Percentiles rank a stretch among this genome's conserved stretches.
Conservation (phyloP, 306 rosid species). For the Citrullus mucosospermus region DNA sequence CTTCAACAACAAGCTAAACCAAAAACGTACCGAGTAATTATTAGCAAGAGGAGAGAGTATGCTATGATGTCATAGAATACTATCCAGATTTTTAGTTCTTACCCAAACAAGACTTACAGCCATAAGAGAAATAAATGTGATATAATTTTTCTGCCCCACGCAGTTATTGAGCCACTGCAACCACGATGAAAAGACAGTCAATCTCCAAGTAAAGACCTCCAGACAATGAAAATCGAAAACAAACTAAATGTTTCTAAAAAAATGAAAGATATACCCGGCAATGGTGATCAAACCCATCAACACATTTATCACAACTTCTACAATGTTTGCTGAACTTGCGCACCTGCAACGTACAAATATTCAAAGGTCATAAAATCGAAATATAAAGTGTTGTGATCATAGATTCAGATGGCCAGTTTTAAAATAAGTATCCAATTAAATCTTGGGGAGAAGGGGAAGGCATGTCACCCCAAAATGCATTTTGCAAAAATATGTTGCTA, state of each 20-base stretch:
- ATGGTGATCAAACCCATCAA: slow-evolving; percentile 96
- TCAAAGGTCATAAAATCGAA: background rate
- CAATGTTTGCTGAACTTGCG: slow-evolving; percentile 97
- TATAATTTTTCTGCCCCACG: slow-evolving; percentile 85
- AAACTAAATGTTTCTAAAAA: background rate
- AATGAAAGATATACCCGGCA: slow-evolving; percentile 55
- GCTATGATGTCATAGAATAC: background rate
- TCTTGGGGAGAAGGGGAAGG: background rate
- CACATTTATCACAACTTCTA: slow-evolving; percentile 97
- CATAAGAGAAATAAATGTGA: slow-evolving; percentile 83
- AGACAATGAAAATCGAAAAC: slow-evolving; percentile 10
- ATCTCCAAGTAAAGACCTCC: slow-evolving; percentile 8
- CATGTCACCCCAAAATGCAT: background rate
- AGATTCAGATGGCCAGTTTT: background rate
- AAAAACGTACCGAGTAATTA: background rate
- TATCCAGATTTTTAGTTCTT: slow-evolving; percentile 23
- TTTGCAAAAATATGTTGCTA: background rate
- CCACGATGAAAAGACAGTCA: slow-evolving; percentile 24
- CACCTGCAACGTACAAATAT: slow-evolving; percentile 46
- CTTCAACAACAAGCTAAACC: slow-evolving; percentile 81
- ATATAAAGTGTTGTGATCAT: background rate
- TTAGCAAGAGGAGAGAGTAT: background rate
- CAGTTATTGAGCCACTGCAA: slow-evolving; percentile 99
- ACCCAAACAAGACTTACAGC: slow-evolving; percentile 87
- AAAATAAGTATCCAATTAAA: background rate